A percentile compares a stretch with the other conserved stretches of the same genome.
Conservation (phyloP, 306 rosid species). For the Ormosia semicastrata region DNA sequence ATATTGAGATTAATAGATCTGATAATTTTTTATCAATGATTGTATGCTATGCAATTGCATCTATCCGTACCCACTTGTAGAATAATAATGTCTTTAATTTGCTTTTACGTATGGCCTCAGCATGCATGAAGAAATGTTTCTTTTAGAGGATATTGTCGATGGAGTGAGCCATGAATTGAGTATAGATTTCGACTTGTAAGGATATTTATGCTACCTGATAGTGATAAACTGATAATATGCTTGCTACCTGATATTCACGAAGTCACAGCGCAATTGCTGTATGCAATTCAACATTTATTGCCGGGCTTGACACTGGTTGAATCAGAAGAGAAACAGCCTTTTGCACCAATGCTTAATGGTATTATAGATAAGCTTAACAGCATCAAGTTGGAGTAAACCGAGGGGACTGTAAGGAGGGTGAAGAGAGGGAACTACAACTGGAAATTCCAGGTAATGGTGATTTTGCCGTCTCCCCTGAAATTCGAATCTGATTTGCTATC, state of each 20-base stretch:
- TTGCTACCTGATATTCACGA: background rate
- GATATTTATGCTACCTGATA: background rate
- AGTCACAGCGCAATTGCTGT: background rate
- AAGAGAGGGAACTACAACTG: too few species aligned
- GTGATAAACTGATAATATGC: background rate
- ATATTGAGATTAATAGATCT: too few species aligned
- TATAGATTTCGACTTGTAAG: background rate
- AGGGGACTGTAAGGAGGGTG: too few species aligned
- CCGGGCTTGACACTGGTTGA: background rate
- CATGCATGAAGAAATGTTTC: conserved; percentile 4
- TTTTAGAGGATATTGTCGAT: background rate
- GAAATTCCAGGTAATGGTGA: background rate
- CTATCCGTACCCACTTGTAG: background rate
- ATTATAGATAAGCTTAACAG: background rate
- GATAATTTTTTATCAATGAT: too few species aligned
- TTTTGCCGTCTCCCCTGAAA: background rate
- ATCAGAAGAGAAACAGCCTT: background rate
- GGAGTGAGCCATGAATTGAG: background rate
- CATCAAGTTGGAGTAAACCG: too few species aligned
- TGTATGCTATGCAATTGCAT: background rate
- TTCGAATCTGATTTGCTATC: background rate
- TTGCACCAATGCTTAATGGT: background rate
- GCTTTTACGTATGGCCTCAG: background rate
- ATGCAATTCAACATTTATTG: background rate
- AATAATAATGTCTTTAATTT: background rate